Conservation (phyloP, 352 stramenopile species). For the Phytophthora macrochlamydospora region DNA sequence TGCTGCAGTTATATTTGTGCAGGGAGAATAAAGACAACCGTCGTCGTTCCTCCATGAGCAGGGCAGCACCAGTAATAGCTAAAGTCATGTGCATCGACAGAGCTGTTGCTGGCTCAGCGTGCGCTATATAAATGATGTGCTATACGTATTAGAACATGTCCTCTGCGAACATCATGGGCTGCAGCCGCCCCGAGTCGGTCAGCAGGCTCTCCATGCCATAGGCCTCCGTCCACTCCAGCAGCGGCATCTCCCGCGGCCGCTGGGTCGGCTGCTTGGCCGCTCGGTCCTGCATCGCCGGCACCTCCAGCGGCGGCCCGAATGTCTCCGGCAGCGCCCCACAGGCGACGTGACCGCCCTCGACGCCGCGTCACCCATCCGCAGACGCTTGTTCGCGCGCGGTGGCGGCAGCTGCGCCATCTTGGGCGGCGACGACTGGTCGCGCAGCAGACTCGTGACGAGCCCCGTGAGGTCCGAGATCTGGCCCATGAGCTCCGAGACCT, state of each 20-base stretch:
- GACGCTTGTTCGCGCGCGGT: constrained; percentile 45
- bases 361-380: constrained; percentile 33
- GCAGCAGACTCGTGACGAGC: constrained; percentile 73
- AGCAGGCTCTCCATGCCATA: constrained; percentile 85
- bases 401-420: constrained; percentile 6
- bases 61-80: too few relatives aligned
- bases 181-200: constrained; percentile 54
- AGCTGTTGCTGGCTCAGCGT: too few relatives aligned
- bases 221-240: constrained; percentile 81
- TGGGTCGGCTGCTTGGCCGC: constrained; percentile 51
- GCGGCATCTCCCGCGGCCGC: constrained; percentile 61
- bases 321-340: constrained; percentile 21
- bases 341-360: constrained; percentile 22
- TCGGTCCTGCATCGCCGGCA: constrained; percentile 43
- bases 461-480: constrained; percentile 76
- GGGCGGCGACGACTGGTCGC: constrained; percentile 47
- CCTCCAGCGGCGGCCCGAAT: constrained; percentile 27
- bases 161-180: constrained; percentile 70
- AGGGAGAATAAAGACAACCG: too few relatives aligned
- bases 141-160: constrained; percentile 29
- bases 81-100: too few relatives aligned
- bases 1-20: too few relatives aligned
- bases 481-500: constrained; percentile 80
- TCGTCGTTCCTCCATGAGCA: too few relatives aligned
- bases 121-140: too few relatives aligned